These are phyloP conservation scores for Durio zibethinus DNA, from an alignment of 345 rosid genomes.

Conservation along the genomic window DNA sequence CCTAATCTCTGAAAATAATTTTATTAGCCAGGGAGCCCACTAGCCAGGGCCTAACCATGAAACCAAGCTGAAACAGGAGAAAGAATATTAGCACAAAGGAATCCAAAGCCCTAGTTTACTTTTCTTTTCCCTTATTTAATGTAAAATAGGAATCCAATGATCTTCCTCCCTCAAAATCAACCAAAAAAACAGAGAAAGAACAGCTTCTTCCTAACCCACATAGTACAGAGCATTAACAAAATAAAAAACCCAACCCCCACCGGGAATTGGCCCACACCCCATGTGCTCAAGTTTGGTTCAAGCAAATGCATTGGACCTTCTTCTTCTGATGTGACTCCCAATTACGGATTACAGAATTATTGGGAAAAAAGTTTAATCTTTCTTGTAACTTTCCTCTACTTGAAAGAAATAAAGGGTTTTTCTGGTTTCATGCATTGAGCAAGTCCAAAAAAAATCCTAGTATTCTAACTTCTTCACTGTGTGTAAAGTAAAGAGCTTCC, in stretches of 20 bases:
- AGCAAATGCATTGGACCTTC: neutral
- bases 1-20: no score
- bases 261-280: neutral
- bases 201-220: neutral
- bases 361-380: neutral
- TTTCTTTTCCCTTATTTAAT: neutral
- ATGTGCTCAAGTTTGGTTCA: neutral
- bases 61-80: neutral
- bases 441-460: neutral
- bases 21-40: neutral
- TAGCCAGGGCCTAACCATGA: neutral
- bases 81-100: neutral
- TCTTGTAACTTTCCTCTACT: no score
- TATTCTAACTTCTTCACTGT: neutral
- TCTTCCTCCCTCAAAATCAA: neutral
- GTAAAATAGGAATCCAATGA: constrained; percentile 2
- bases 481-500: neutral
- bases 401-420: neutral
- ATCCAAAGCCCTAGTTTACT: neutral
- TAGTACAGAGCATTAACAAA: neutral
- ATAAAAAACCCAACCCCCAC: neutral
- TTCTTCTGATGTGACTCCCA: neutral
- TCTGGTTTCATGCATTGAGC: neutral
- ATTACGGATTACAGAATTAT: neutral
- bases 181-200: neutral